Base-by-base conservation (phyloP, 192 early-diverging fungal genomes). In the Rhizoclosmatium globosum region DNA sequence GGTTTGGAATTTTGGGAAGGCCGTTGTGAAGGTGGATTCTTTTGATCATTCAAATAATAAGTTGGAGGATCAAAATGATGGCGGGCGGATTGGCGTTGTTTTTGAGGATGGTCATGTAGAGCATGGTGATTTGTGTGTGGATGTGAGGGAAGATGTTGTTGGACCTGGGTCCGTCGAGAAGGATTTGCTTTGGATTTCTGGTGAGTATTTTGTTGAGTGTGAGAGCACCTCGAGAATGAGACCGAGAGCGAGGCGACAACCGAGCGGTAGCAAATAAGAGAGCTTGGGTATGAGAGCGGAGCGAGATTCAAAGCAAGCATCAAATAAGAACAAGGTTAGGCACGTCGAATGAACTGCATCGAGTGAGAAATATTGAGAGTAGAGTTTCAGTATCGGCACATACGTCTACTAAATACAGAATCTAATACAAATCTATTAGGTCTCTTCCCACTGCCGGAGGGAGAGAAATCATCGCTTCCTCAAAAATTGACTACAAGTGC, bases 131-230 rank as follows among this genome's bases (percentile, higher is more conserved):
- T 50, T 76, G 64, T 61, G 47, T 65, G 74, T 76, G 17, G 74
- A 76, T 59, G 64, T 59, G 43, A 31, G 74, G 11, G 74, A 76
- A 43, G 74, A 67, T 19, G 47, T 17, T 67, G 46, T 43, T 7
- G 50, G 19, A 19, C 7, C 13, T 3, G 44, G 43, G 38, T 21
- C 2, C 38, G 21, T 42, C n/a, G 64, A 15, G 15, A n/a, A 31
- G 17, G 72, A 74, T 42, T 21, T 76, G 17, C n/a, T 76, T 6
- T 76, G 74, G 74, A 76, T 76, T 15, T 67, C 64, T 66, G 74
- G 74, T 74, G 44, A 9, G 7, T 74, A 7, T 56, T 58, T 68
- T 41, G 39, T 39, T 21, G 0, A 31, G 31, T 31, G 31, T 31
- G 31, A 31, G 3, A 21, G 21, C 57, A 4, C 17, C 57, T 58